Base-by-base conservation (phyloP, 2,329 filamentous ascomycete genomes). In the Venturia nashicola region DNA sequence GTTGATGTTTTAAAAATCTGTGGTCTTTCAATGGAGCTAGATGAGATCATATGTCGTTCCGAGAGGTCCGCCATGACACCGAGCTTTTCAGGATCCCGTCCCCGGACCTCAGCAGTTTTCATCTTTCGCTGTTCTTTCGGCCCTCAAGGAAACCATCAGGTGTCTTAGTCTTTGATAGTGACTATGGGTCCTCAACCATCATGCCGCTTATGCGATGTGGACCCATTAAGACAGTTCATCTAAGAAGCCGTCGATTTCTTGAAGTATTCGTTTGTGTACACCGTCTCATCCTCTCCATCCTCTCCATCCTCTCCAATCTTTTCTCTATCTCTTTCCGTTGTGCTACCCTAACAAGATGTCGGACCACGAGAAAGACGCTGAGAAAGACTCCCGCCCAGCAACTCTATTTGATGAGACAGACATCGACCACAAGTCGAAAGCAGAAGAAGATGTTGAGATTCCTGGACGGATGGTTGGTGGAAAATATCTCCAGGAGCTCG, bases 381-480 rank as follows among this genome's bases (percentile, higher is more conserved):
- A 55, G 48, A 55, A 57, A n/a, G 51, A 14, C 51, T 57, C 51
- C 3, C 27, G 27, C 5, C 51, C 51, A n/a, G 51, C 32, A n/a
- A 57, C 20, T 36, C 51, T 8, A 34, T 36, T 57, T 16, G 14
- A 23, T n/a, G 51, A 55, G 3, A 57, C 51, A 57, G 51, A 57
- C 32, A 57, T 57, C 32, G 27, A 57, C 51, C 51, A 57, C 32
- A 57, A 36, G 32, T 57, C 51, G 32, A 36, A n/a, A 57, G 32
- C 51, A 16, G 27, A 57, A 34, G 44, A 48, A 48, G 27, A 57
- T 9, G 12, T n/a, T 8, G 51, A 36, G 14, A 16, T 36, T 9
- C 66, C 68, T 16, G 76, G 76, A 32, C 69, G 76, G 18, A 70
- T 79, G 40, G 72, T 71, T 42, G 77, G 77, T 65, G 76, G 76